Base-by-base conservation (phyloP, 31 red algal genomes). In the Odonthalia washingtoniensis region DNA sequence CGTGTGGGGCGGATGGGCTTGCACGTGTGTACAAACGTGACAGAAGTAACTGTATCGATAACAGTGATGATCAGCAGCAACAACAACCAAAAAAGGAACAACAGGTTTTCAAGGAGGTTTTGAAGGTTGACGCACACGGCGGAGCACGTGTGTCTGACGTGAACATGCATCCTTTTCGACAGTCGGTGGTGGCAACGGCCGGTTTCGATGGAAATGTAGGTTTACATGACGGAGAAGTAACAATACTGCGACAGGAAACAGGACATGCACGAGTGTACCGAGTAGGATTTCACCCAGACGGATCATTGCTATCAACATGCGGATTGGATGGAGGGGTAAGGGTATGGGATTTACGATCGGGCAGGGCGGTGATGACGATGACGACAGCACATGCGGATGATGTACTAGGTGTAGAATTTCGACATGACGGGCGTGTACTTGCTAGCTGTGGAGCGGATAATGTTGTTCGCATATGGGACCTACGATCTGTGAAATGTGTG, bases 401-500 rank as follows among this genome's bases (percentile, higher is more conserved):
- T 44, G 82, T 87, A n/a, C 67, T 86, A 4, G 79, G 86, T 18
- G 9, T 94, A n/a, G 90, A 90, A 30, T 97, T 83, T 73, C 62
- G 74, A 18, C 60, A 46, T n/a, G 75, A 72, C 2, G 83, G 86
- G 30, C 46, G 46, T 40, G 62, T 64, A 32, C 52, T 93, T 16
- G 91, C 77, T n/a, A 90, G 49, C 34, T 68, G 91, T 26, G 88
- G 82, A 40, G 66, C 52, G 53, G 95, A 97, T 74, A 82, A 97
- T 64, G 46, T 86, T 57, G 84, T 97, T 38, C 43, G 78, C 36
- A 79, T 97, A 27, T 97, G 90, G 90, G 95, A 97, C 75, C 57
- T 97, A 63, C 72, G 95, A 6, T 46, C 31, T 32, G 72, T 31
- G 34, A 32, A 67, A 40, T 79, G 72, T 45, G 68, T 79, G 28